Conservation (phyloP, 2,329 filamentous ascomycete species). For the Diaporthe sp. region DNA sequence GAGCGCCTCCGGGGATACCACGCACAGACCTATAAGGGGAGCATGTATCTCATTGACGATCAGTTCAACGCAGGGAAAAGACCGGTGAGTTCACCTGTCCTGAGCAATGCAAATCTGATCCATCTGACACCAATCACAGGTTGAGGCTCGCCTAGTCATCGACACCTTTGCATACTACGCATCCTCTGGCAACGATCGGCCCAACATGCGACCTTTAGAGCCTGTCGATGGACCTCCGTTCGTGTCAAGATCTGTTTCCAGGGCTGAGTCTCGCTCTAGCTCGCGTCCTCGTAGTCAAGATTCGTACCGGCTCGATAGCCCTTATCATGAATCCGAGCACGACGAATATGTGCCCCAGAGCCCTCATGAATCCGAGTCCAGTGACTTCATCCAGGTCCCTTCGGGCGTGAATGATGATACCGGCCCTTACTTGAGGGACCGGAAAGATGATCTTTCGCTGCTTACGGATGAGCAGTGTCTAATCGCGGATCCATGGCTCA, state of each 20-base stretch:
- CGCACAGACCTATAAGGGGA: background rate
- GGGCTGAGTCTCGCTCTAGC: background rate
- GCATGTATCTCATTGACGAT: background rate
- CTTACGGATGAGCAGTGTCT: background rate
- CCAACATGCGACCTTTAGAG: background rate
- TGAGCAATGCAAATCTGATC: background rate
- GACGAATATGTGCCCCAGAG: background rate
- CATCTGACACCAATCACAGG: background rate
- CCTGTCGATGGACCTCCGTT: background rate
- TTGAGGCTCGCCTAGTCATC: background rate
- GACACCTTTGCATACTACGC: conserved; percentile 4
- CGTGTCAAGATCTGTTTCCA: background rate
- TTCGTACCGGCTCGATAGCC: background rate
- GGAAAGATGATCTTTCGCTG: background rate
- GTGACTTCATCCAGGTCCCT: background rate
- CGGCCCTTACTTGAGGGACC: background rate
- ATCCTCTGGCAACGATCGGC: background rate
- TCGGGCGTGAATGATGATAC: background rate
- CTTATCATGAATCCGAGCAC: background rate
- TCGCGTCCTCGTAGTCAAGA: background rate
- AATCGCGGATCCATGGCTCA: background rate
- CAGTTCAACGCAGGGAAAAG: background rate
- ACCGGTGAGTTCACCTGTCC: background rate
- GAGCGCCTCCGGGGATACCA: background rate
- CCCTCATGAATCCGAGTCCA: background rate